phyloP scores from a whole-genome alignment of 164 flowering plant genomes.

The Nymphaea colorata region DNA sequence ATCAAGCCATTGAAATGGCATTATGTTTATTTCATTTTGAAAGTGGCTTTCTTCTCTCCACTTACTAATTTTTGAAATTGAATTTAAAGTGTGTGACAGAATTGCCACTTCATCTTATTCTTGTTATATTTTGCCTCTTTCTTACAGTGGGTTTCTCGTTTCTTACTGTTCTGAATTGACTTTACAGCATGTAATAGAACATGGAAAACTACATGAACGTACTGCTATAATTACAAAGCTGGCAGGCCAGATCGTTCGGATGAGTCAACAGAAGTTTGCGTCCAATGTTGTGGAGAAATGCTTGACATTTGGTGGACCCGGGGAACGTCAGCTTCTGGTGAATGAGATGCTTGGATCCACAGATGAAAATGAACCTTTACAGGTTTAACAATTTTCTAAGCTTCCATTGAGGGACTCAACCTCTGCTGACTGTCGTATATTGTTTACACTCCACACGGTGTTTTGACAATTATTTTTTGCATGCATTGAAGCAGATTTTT shows the following conservation, averaged over 20 bases:
- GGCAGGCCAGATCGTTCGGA: constrained; percentile 76
- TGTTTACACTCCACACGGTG: too few relatives aligned
- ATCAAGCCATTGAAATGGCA: too few relatives aligned
- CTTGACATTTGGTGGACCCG: constrained; percentile 61
- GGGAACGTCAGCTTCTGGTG: constrained; percentile 67
- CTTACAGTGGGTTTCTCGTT: too few relatives aligned
- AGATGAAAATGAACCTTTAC: constrained; percentile 81
- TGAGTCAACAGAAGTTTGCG: constrained; percentile 97
- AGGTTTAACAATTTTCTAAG: constrained; percentile 25
- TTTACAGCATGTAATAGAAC: constrained; percentile 65
- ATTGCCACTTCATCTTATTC: too few relatives aligned
- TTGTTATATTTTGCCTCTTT: too few relatives aligned
- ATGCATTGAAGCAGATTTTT: too few relatives aligned
- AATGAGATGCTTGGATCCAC: constrained; percentile 85
- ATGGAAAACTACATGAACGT: constrained; percentile 75
- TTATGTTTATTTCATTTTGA: too few relatives aligned
- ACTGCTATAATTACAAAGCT: constrained; percentile 62
- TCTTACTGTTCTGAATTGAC: too few relatives aligned
- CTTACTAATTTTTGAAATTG: too few relatives aligned
- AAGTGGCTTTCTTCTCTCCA: too few relatives aligned
- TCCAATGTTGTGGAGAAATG: constrained; percentile 95
- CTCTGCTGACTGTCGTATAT: not conserved
- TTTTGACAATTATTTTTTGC: too few relatives aligned
- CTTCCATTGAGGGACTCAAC: not conserved
- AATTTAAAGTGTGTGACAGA: too few relatives aligned